These are phyloP conservation scores for Populus deltoides DNA, from an alignment of 345 rosid species.

Conservation along the genomic window DNA sequence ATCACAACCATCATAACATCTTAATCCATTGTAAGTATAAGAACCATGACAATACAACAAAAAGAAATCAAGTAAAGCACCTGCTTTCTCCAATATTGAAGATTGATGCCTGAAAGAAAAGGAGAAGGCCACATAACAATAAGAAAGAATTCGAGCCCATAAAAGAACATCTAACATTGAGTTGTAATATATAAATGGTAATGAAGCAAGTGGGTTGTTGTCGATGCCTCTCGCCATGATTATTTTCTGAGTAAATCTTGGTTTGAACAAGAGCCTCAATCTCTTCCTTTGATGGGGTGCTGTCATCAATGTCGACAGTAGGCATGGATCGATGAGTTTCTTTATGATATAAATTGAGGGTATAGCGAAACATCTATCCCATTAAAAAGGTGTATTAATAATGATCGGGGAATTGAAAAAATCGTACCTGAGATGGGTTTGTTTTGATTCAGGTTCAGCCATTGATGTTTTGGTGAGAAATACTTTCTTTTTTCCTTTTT, in stretches of 20 bases:
- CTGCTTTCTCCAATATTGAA: slow-evolving; percentile 35
- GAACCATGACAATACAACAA: neutral
- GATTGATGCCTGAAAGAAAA: slow-evolving; percentile 40
- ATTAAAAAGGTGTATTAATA: too few species aligned
- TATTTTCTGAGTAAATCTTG: slow-evolving; percentile 21
- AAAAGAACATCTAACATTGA: too few species aligned
- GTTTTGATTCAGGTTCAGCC: slow-evolving; percentile 8
- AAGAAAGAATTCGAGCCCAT: neutral
- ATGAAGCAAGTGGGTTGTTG: too few species aligned
- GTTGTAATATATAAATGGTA: neutral
- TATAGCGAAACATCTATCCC: too few species aligned
- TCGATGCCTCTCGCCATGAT: slow-evolving; percentile 27
- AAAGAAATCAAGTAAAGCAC: slow-evolving; percentile 13
- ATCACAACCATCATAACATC: too few species aligned
- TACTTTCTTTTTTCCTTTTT: too few species aligned
- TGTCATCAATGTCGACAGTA: neutral
- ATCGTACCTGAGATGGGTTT: slow-evolving; percentile 1
- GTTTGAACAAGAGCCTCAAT: slow-evolving; percentile 53
- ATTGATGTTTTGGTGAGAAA: neutral
- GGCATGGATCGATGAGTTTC: neutral
- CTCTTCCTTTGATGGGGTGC: slow-evolving; percentile 44
- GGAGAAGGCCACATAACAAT: neutral
- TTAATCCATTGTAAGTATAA: too few species aligned
- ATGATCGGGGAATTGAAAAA: neutral
- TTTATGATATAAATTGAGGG: too few species aligned